Base-by-base conservation (phyloP, 495 filamentous ascomycete species). In the Recurvomyces mirabilis region DNA sequence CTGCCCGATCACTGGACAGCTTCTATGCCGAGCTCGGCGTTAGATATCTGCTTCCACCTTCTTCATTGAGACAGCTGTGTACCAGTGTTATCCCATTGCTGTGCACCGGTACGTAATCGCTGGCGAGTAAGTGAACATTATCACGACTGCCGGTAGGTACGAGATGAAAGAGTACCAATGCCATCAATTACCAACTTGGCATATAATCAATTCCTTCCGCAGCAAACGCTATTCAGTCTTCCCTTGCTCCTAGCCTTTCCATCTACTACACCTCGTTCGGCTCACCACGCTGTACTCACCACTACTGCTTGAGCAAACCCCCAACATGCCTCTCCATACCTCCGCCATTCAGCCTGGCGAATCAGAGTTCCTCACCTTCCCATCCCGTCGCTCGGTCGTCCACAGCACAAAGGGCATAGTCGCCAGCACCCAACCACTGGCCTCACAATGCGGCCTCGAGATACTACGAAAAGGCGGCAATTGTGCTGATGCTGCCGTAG, bases 401-500 rank as follows among this genome's bases (percentile, higher is more conserved):
- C 87, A 96, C 59, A 94, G 87, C 60, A 84, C 82, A 14, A 81
- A 93, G 60, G 91, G 87, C 25, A 94, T 98, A 34, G 81, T 98
- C 40, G 73, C 89, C 22, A 93, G 83, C 57, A 85, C 85, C 1
- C 91, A 98, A 64, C 85, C 91, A 6, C 70, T 98, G 38, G 91
- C 91, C 9, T 81, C 84, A 14, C 83, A 84, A 58, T 89, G 86
- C 32, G 91, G 91, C 22, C 74, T 95, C 33, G 75, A 78, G 38
- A 74, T 96, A 31, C 70, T 98, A 21, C 77, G 78, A 44, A 77
- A 81, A 28, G 91, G 91, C 20, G 91, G 91, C 42, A 98, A 98
- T 68, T 85, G 85, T 53, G 93, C 91, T 41, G 91, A 96, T 71
- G 91, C 91, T 23, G 91, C 89, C 20, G 84, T 96, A 4, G 91